phyloP scores from a whole-genome alignment of 108 stramenopile genomes.

The Cyclotella baltica region DNA sequence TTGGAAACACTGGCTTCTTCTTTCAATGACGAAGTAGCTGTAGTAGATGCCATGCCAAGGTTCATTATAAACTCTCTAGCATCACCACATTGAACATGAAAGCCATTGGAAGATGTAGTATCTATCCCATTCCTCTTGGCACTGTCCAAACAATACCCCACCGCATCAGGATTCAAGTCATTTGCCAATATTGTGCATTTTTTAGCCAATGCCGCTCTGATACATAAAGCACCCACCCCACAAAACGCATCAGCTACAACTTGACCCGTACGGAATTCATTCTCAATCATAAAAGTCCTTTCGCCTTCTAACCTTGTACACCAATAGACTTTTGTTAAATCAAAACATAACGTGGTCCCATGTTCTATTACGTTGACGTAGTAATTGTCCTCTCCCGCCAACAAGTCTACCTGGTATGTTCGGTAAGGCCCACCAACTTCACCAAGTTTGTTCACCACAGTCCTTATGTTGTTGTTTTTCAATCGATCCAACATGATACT shows the following conservation, averaged over 20 bases:
- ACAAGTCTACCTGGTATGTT: conserved; percentile 92
- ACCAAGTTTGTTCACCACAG: conserved; percentile 96
- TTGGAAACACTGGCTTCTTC: conserved; percentile 18
- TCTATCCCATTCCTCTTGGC: conserved; percentile 55
- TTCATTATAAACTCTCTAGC: conserved; percentile 83
- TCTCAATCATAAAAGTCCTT: conserved; percentile 76
- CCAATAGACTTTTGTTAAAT: conserved; percentile 97
- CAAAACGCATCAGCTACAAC: conserved; percentile 94
- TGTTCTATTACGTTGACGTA: conserved; percentile 80
- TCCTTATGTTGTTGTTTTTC: conserved; percentile 68
- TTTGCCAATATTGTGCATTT: conserved; percentile 79
- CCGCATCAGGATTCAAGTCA: conserved; percentile 89
- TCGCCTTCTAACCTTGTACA: conserved; percentile 89
- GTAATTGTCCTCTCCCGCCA: conserved; percentile 86
- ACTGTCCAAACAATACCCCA: conserved; percentile 61
- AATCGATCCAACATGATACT: conserved; percentile 89
- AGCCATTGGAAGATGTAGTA: conserved; percentile 27
- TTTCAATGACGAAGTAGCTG: not conserved
- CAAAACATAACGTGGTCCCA: conserved; percentile 81
- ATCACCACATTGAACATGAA: conserved; percentile 65
- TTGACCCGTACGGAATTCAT: conserved; percentile 57
- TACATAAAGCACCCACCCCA: conserved; percentile 95
- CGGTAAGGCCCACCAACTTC: conserved; percentile 91
- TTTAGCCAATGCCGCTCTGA: conserved; percentile 68
- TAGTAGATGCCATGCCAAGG: conserved; percentile 52